Conservation (phyloP, 257 asterid genomes). For the Fraxinus americana region DNA sequence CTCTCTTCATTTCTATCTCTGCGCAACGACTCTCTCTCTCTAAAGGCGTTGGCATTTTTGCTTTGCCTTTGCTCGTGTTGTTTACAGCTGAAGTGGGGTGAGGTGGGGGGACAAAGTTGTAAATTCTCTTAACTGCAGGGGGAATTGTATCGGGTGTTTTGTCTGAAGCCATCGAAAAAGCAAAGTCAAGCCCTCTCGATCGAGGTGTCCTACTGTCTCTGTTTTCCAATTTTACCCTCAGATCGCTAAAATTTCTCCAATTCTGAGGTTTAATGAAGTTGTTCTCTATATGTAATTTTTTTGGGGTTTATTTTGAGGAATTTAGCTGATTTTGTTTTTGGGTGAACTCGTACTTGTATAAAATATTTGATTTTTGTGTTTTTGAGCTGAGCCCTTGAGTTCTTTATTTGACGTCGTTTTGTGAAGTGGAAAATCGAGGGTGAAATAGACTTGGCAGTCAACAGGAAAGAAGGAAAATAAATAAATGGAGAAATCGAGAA, state of each 20-base stretch:
- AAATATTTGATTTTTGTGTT: constrained; percentile 4
- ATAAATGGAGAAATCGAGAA: neutral
- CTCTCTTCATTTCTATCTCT: neutral
- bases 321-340: neutral
- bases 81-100: constrained; percentile 12
- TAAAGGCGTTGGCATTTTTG: constrained; percentile 32
- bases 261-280: constrained; percentile 5
- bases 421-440: constrained; percentile 19
- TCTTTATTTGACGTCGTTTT: neutral
- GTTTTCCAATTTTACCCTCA: neutral
- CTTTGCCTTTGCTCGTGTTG: constrained; percentile 15
- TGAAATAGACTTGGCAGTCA: neutral
- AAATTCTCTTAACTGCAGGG: constrained; percentile 3
- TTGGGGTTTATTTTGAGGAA: neutral
- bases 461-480: neutral
- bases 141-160: constrained; percentile 27
- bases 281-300: neutral
- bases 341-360: neutral
- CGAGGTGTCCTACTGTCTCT: constrained; percentile 3
- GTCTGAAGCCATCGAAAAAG: constrained; percentile 19
- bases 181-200: constrained; percentile 52
- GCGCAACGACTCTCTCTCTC: constrained; percentile 27
- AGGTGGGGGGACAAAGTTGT: constrained; percentile 20
- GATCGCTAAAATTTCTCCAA: constrained; percentile 28
- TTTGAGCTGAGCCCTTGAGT: constrained; percentile 8